These are phyloP conservation scores for Penicillium pulvis DNA, from an alignment of 495 filamentous ascomycete genomes.

Conservation along the genomic window DNA sequence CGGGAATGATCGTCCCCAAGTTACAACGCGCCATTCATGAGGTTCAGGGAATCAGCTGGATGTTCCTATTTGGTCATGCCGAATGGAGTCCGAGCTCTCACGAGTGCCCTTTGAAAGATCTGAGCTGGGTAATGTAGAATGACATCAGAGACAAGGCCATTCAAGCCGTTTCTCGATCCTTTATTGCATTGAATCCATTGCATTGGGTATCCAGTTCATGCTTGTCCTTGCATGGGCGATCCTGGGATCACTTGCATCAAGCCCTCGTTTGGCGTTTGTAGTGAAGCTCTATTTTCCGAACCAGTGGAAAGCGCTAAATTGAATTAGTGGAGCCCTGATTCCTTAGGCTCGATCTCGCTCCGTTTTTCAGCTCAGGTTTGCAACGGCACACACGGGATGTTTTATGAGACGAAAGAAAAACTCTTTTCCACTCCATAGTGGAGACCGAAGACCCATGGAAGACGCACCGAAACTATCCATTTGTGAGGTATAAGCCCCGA, in stretches of 20 bases:
- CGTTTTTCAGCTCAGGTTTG: conserved; percentile 22
- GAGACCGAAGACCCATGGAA: conserved; percentile 31
- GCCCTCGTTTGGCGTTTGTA: conserved; percentile 6
- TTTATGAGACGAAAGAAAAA: conserved; percentile 13
- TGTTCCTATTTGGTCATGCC: background rate
- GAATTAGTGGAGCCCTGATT: conserved; percentile 19
- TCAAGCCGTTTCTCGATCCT: background rate
- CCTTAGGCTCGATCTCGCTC: conserved; percentile 41
- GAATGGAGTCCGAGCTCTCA: background rate
- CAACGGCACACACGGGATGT: conserved; percentile 25
- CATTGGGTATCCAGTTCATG: conserved; percentile 12
- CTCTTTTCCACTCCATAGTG: conserved; percentile 7
- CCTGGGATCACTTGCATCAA: conserved; percentile 27
- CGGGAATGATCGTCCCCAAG: conserved; percentile 22
- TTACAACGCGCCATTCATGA: conserved; percentile 22
- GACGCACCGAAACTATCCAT: conserved; percentile 17
- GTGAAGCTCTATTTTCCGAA: conserved; percentile 40
- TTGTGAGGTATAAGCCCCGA: conserved; percentile 6
- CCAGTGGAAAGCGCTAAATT: conserved; percentile 27
- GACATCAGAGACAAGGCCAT: conserved; percentile 10
- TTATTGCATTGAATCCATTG: conserved; percentile 15
- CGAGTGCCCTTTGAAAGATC: conserved; percentile 1
- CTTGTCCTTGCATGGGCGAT: conserved; percentile 28
- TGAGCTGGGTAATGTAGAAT: background rate
- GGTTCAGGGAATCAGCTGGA: background rate